Evolutionary conservation across 208 protist species (phyloP), one percentile per base, ranked within the genome.

Genomic region (Crithidia sp.): DNA sequence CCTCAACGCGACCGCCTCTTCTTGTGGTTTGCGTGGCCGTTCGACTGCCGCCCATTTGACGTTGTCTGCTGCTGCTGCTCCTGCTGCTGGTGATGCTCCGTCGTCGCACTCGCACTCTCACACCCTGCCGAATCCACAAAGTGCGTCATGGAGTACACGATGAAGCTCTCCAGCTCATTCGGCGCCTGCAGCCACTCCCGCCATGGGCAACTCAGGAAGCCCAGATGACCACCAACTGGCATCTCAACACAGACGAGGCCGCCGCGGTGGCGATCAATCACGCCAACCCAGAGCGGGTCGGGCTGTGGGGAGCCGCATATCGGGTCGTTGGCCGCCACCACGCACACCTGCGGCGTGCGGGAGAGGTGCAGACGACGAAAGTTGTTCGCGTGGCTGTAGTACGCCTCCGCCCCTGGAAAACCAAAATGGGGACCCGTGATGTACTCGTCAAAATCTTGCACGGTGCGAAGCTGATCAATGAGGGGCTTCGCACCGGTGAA

Each of bases 141-240:
- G 73, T 71, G 43, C 37, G 67, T 55, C 16, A 77, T 56, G 37
- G 70, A 66, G 17, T 65, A 43, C 47, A 84, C 43, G 28, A 92
- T 68, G 16, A 86, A 76, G n/a, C 16, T 41, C 69, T 95, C 84
- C 83, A 86, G 82, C 40, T 67, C 71, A 72, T 85, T 89, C 56
- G 73, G 63, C 6, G 40, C 36, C 37, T 74, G 62, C 17, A 14
- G 6, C 62, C 60, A 59, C 70, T 85, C 80, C 2, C 45, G 16
- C 28, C 77, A 73, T 14, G 86, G 85, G 50, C 56, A 55, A 16
- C 67, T 70, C 19, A 94, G 44, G 47, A 88, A 94, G 13, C 86
- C 86, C 36, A 92, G 50, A 63, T 94, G 89, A 9, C 89, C 89
- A 13, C 86, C 86, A 3, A 56, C 56, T 3, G 89, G 89, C 60